Evolutionary conservation across 106 monocot species (phyloP).

Genomic region (Agapanthus africanus): DNA sequence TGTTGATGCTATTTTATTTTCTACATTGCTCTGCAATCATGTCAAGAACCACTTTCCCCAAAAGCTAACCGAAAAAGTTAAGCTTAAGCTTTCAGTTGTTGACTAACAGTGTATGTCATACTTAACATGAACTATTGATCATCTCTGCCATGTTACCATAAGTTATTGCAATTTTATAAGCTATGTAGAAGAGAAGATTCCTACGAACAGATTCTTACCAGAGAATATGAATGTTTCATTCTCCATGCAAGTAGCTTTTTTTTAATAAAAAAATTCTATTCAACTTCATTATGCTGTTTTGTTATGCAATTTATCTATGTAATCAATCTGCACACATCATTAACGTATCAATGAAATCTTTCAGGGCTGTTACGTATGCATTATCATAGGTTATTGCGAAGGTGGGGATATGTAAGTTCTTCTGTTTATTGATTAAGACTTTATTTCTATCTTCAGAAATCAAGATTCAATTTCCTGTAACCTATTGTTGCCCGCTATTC

Average conservation of each 20-base stretch:
- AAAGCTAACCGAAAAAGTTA: too few species aligned
- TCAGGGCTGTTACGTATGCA: slow-evolving; percentile 98
- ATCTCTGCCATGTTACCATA: background rate
- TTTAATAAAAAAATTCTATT: background rate
- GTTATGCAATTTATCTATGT: background rate
- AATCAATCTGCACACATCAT: background rate
- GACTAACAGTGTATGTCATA: too few species aligned
- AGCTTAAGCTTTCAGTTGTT: too few species aligned
- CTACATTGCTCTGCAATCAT: too few species aligned
- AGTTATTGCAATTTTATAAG: background rate
- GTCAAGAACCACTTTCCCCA: too few species aligned
- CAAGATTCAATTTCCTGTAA: background rate
- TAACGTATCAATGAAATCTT: slow-evolving; percentile 1
- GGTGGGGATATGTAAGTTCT: slow-evolving; percentile 92
- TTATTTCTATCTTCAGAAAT: background rate
- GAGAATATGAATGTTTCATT: background rate
- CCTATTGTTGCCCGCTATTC: background rate
- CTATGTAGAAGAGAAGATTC: background rate
- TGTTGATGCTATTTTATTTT: too few species aligned
- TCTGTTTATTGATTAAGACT: background rate
- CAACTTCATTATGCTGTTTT: background rate
- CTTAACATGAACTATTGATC: background rate
- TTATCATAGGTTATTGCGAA: slow-evolving; percentile 91
- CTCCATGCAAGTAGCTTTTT: background rate
- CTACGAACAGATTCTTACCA: background rate